Base-by-base conservation (phyloP, 345 rosid genomes). In the Citropsis articulata region DNA sequence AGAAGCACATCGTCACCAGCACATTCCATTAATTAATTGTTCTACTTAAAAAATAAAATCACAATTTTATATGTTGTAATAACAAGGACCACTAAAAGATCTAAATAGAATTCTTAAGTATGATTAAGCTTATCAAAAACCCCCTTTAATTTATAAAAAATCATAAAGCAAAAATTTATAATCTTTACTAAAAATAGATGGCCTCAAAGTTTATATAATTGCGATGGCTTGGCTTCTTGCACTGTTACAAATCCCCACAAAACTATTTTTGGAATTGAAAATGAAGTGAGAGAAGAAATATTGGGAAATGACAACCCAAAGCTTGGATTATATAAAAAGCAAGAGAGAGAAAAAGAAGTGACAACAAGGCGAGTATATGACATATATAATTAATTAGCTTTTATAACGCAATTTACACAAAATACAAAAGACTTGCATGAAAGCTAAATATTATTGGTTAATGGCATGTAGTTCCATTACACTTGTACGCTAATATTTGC, bases 361-460 rank as follows among this genome's bases (percentile, higher is more conserved):
- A 59, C 61, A 66, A 22, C 42, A 57, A 36, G 2, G 77, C 65
- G 59, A 78, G 45, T 19, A 22, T 24, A 55, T 28, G 10, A 28
- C 8, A 30, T n/a, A 19, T 53, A 53, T 45, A 45, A 45, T 13
- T 25, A 22, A 48, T 14, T 66, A 18, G 18, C 42, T 55, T 69
- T 59, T 16, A 14, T 16, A 30, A 30, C 7, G 31, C 31, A 33
- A 45, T 36, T 59, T 50, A 27, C 31, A 73, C 57, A 75, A 25
- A 40, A 76, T 61, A 82, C 73, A 71, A 80, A 75, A 78, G 80
- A 80, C 59, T 67, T 76, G 88, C 94, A 90, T 88, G 86, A 85
- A 88, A 90, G 80, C 79, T 80, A 79, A 83, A 86, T 83, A 61
- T 83, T 59, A 94, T 90, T 92, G 93, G 94, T 73, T n/a, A 80